Percentiles rank a stretch among this genome's conserved stretches.
Evolutionary conservation across 345 rosid genomes (phyloP).

Genomic region (Geranium rotundifolium): DNA sequence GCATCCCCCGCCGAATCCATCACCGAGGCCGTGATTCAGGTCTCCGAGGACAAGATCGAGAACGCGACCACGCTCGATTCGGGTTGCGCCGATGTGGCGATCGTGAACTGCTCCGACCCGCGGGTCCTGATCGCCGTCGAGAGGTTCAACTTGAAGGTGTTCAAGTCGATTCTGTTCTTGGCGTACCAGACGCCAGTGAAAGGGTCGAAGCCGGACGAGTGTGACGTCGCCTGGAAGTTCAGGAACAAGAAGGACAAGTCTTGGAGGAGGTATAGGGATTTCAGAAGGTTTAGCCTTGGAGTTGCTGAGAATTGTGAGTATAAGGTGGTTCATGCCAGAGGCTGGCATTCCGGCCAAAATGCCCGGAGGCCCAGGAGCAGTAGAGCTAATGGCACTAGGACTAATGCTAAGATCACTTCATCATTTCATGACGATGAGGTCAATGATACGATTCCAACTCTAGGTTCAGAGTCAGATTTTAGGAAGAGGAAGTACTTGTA

Average conservation of each 20-base stretch:
- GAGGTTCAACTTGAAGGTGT: conserved; percentile 63
- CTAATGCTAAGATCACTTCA: conserved; percentile 18
- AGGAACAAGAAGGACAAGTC: conserved; percentile 91
- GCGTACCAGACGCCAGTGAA: conserved; percentile 69
- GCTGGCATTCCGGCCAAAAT: conserved; percentile 83
- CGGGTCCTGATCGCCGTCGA: conserved; percentile 50
- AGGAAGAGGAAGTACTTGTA: conserved; percentile 79
- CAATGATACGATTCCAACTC: conserved; percentile 48
- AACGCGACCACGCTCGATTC: conserved; percentile 12
- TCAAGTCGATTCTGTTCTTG: conserved; percentile 66
- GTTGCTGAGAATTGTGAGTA: conserved; percentile 56
- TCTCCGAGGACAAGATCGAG: conserved; percentile 30
- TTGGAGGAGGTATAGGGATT: conserved; percentile 89
- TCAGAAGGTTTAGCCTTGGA: conserved; percentile 71
- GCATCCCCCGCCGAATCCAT: conserved; percentile 23
- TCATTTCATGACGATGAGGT: conserved; percentile 40
- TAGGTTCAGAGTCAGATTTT: conserved; percentile 48
- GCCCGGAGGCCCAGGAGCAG: conserved; percentile 44
- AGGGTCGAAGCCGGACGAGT: conserved; percentile 59
- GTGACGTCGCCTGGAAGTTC: conserved; percentile 88
- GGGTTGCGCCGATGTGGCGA: conserved; percentile 39
- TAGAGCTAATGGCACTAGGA: conserved; percentile 15
- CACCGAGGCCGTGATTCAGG: conserved; percentile 38
- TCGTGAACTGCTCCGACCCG: conserved; percentile 83
- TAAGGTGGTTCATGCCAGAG: conserved; percentile 42